These are phyloP conservation scores for Thalassiosira mediterranea DNA, from an alignment of 352 stramenopile genomes.

Conservation along the genomic window DNA sequence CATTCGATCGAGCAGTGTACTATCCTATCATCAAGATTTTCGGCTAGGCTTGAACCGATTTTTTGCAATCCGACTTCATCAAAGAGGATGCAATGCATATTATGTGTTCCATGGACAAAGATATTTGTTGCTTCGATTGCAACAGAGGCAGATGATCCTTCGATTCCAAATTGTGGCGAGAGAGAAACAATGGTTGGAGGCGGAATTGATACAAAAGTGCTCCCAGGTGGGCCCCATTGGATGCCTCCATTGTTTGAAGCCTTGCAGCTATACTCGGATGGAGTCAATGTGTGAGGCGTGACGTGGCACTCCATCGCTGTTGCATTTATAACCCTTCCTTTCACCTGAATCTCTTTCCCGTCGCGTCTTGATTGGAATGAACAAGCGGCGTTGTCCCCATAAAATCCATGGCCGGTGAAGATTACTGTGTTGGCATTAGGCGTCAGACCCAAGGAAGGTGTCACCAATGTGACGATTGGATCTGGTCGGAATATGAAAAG, in stretches of 20 bases:
- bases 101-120: slow-evolving; percentile 3
- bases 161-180: slow-evolving; percentile 12
- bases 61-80: slow-evolving; percentile 7
- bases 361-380: neutral
- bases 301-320: slow-evolving; percentile 17
- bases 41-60: slow-evolving; percentile 14
- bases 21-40: slow-evolving; percentile 6
- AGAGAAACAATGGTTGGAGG: slow-evolving; percentile 26
- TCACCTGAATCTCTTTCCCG: slow-evolving; percentile 5
- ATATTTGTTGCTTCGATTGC: slow-evolving; percentile 4
- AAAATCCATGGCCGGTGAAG: neutral
- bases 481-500: neutral
- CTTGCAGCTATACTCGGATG: neutral
- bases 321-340: slow-evolving; percentile 23
- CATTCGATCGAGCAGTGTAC: slow-evolving; percentile 23
- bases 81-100: slow-evolving; percentile 20
- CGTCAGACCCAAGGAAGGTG: neutral
- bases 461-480: neutral
- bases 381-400: neutral
- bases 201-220: slow-evolving; percentile 5
- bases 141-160: slow-evolving; percentile 3
- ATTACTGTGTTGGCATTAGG: neutral
- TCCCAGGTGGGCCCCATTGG: slow-evolving; percentile 4
- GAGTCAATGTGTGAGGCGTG: slow-evolving; percentile 12
- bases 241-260: slow-evolving; percentile 22